Base-by-base conservation (phyloP, 1,139 yeast genomes). In the Saccharomyces hybrid region DNA sequence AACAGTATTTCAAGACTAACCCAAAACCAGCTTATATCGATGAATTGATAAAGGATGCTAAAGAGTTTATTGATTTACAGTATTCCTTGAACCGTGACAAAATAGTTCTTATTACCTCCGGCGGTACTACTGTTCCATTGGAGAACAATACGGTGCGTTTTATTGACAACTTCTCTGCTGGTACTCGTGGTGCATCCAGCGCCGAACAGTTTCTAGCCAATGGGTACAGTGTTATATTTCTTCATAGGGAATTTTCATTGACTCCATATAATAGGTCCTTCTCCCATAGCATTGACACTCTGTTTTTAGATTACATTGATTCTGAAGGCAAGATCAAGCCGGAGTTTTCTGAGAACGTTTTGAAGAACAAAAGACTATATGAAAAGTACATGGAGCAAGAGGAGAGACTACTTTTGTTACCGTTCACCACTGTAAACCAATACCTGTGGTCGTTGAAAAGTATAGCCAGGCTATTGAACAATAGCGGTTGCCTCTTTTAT, bases 41-140 rank as follows among this genome's bases (percentile, higher is more conserved):
- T 1, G 83, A 83, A 54, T 73, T 91, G 48, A 78, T 80, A 50
- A 61, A 64, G 9, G 82, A 83, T 57, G 82, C 88, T 9, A 67
- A 73, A 5, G 77, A 77, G 2, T 91, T 93, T 67, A 78, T 90
- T 48, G 71, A 77, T 23, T 72, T 61, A 69, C 77, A 74, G 54
- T 83, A 81, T 61, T 63, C 71, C 47, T 52, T 61, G 38, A 61
- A 68, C n/a, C 73, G 76, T 3, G 79, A 80, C 54, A 79, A 76
- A 57, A 79, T 93, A 23, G 98, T 84, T 0, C 73, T 93, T 54
- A 95, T 93, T 2, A 93, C 98, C 0, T 84, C 93, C 9, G 99
- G 99, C n/a, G 99, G 99, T 34, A 93, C 99, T 0, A 91, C 98
- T 0, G 99, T 95, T 0, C 99, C 99, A 0, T 75, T 93, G 61